Conservation (phyloP, 768 basidiomycete species). For the Dioszegia aurantiaca region DNA sequence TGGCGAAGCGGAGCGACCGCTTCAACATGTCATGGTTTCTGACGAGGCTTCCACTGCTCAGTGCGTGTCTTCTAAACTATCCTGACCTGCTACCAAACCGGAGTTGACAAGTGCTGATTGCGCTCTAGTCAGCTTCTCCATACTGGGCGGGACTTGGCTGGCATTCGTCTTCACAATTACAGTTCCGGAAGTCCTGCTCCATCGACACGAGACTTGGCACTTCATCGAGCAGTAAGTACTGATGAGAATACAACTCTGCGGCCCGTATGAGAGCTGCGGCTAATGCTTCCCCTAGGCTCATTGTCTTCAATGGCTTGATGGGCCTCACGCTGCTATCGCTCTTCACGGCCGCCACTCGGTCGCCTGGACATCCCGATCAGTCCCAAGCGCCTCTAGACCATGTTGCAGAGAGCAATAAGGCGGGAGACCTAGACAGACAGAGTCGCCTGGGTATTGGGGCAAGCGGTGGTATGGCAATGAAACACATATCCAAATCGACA, state of each 20-base stretch:
- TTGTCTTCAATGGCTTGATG: conserved; percentile 35
- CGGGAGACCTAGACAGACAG: too few species aligned
- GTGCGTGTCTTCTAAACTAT: background rate
- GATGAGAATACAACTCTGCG: too few species aligned
- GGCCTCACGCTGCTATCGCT: conserved; percentile 36
- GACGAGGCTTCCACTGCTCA: background rate
- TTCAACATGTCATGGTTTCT: background rate
- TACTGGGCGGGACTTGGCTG: conserved; percentile 32
- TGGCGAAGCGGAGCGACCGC: background rate
- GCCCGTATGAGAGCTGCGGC: too few species aligned
- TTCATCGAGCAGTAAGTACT: conserved; percentile 43
- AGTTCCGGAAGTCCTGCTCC: conserved; percentile 27
- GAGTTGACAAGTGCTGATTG: background rate
- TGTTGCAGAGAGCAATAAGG: background rate
- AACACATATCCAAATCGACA: background rate
- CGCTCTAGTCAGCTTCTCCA: conserved; percentile 28
- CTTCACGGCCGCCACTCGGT: conserved; percentile 30
- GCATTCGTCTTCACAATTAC: conserved; percentile 34
- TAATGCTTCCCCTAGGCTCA: too few species aligned
- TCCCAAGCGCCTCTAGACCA: conserved; percentile 21
- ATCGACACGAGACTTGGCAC: conserved; percentile 20
- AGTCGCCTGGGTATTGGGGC: too few species aligned
- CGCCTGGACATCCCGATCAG: conserved; percentile 34
- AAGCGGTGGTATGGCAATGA: too few species aligned
- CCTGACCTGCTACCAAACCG: background rate